Conservation (phyloP, 306 rosid species). For the Lupinus albus region DNA sequence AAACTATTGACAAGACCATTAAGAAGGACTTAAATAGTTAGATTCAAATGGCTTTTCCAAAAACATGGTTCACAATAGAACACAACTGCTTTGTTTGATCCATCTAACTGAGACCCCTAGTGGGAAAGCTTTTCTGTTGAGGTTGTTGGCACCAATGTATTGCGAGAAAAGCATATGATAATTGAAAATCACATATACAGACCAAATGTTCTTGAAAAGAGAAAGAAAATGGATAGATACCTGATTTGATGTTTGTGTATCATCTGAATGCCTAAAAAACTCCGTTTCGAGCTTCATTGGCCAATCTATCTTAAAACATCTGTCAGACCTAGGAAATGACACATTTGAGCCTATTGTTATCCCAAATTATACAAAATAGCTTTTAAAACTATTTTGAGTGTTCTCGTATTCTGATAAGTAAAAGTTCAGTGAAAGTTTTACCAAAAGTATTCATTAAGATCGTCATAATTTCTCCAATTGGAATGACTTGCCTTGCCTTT, state of each 20-base stretch:
- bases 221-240: slow-evolving; percentile 46
- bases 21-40: too few species aligned
- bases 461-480: slow-evolving; percentile 98
- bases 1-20: too few species aligned
- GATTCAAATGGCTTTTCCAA: too few species aligned
- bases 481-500: slow-evolving; percentile 90
- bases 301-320: slow-evolving; percentile 79
- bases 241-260: slow-evolving; percentile 46
- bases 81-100: neutral
- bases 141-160: neutral
- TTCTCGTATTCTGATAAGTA: slow-evolving; percentile 24
- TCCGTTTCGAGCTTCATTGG: slow-evolving; percentile 74
- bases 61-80: too few species aligned
- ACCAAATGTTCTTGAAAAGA: slow-evolving; percentile 8
- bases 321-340: slow-evolving; percentile 66
- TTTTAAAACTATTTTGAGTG: slow-evolving; percentile 9
- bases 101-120: neutral
- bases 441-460: slow-evolving; percentile 97
- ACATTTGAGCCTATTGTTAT: slow-evolving; percentile 38
- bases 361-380: slow-evolving; percentile 1
- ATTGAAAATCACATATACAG: slow-evolving; percentile 19
- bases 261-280: slow-evolving; percentile 80
- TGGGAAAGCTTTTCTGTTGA: neutral
- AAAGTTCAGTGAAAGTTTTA: slow-evolving; percentile 38
- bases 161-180: slow-evolving; percentile 29